Base-by-base conservation (phyloP, 2,329 filamentous ascomycete species). In the Penicillium sp. region DNA sequence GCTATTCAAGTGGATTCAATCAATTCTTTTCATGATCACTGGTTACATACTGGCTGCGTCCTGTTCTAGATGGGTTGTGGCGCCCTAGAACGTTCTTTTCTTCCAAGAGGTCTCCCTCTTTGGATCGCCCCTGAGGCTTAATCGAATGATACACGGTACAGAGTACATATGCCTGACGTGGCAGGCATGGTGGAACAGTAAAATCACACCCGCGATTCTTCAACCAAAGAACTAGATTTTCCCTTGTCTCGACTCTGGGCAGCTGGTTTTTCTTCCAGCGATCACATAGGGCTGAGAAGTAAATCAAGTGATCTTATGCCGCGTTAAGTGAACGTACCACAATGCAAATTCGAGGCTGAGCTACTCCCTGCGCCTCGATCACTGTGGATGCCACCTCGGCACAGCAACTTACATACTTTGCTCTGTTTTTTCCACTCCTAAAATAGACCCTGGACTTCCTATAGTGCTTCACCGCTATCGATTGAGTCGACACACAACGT, bases 231-330 rank as follows among this genome's bases (percentile, higher is more conserved):
- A 36, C 23, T 23, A 27, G 23, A 19, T 35, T 18, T 7, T 13
- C 14, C 27, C 19, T 3, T 19, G 46, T 32, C 39, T 53, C 40
- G 40, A 44, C 26, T 43, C 39, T 32, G 14, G 9, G 4, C 9
- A 9, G 6, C 43, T 44, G 53, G 38, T 60, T 50, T 18, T 47
- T 54, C 30, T 14, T 35, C 54, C 43, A 57, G 46, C 19, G 51
- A 56, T 56, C 47, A 43, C 18, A 52, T 58, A 59, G 55, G 54
- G 60, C 58, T 61, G 54, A 59, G 18, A 19, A 32, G 10, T 14
- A 11, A 35, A 41, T n/a, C 14, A 23, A 32, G 16, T 26, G 13
- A 39, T 47, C 27, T 14, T 18, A 23, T 11, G 19, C n/a, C 30
- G 32, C 10, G 38, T 39, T 27, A 38, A 45, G n/a, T 39, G 38